Percentiles rank a stretch among this genome's conserved stretches.
These are phyloP conservation scores for Serendipita vermifera DNA, from an alignment of 768 basidiomycete genomes.

Conservation along the genomic window DNA sequence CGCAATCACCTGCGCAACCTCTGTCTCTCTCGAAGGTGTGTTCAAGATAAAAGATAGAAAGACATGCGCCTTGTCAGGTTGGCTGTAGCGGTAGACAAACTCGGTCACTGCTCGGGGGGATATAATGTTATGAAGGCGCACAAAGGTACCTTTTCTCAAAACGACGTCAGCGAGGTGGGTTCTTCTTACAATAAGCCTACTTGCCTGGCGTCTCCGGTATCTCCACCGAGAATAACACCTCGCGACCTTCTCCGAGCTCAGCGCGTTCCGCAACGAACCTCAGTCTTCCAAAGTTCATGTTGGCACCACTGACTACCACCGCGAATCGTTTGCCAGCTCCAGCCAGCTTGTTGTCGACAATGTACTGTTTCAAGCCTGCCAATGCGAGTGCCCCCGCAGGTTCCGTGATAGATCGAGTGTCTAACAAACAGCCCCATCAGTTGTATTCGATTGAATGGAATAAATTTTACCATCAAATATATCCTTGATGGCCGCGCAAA, in stretches of 20 bases:
- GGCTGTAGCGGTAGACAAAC: conserved; percentile 84
- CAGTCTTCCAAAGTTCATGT: conserved; percentile 97
- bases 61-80: conserved; percentile 62
- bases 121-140: conserved; percentile 73
- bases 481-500: conserved; percentile 98
- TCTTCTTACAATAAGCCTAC: conserved; percentile 35
- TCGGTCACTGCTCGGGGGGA: conserved; percentile 90
- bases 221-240: conserved; percentile 86
- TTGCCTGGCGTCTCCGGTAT: conserved; percentile 89
- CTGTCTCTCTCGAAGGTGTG: conserved; percentile 36
- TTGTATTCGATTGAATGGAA: conserved; percentile 10
- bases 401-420: conserved; percentile 92
- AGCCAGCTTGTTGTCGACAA: conserved; percentile 64
- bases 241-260: conserved; percentile 88
- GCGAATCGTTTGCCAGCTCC: conserved; percentile 82
- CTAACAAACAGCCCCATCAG: conserved; percentile 28
- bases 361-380: conserved; percentile 83
- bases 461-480: conserved; percentile 75
- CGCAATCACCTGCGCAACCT: conserved; percentile 50
- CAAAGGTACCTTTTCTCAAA: conserved; percentile 53
- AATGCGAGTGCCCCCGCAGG: conserved; percentile 89
- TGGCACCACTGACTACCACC: conserved; percentile 86
- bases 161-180: conserved; percentile 8
- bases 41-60: conserved; percentile 83
- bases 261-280: conserved; percentile 98